These are phyloP conservation scores for Truncatella angustata DNA, from an alignment of 2,329 filamentous ascomycete species.

Conservation along the genomic window DNA sequence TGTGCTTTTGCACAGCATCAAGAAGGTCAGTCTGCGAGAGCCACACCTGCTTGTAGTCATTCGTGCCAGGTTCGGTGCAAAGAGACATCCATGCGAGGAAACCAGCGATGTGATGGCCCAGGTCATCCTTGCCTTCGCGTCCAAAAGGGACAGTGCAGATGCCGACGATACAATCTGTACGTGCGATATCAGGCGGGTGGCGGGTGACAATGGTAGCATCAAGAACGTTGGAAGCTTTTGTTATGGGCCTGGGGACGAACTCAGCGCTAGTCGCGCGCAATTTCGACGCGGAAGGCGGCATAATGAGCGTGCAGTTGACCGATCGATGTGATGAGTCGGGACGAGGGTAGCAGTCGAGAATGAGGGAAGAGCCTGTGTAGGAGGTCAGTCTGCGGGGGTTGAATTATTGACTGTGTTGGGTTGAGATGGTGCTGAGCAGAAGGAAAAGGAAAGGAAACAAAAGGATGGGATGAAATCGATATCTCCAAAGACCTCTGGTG, in stretches of 20 bases:
- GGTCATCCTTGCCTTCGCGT: slow-evolving; percentile 19
- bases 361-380: too few relatives aligned
- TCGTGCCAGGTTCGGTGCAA: slow-evolving; percentile 15
- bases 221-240: background rate
- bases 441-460: too few relatives aligned
- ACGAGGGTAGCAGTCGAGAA: too few relatives aligned
- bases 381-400: too few relatives aligned
- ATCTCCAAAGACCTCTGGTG: too few relatives aligned
- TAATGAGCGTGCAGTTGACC: too few relatives aligned
- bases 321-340: too few relatives aligned
- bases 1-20: slow-evolving; percentile 19
- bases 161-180: slow-evolving; percentile 16
- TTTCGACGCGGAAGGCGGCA: too few relatives aligned
- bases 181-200: slow-evolving; percentile 5
- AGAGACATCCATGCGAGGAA: slow-evolving; percentile 28
- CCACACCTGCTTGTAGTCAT: slow-evolving; percentile 22
- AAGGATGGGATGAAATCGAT: too few relatives aligned
- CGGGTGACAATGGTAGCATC: slow-evolving; percentile 8
- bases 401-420: too few relatives aligned
- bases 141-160: slow-evolving; percentile 25
- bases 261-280: too few relatives aligned
- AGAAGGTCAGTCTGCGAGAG: slow-evolving; percentile 22
- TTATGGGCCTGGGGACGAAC: background rate
- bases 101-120: slow-evolving; percentile 27
- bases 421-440: too few relatives aligned